Conservation (phyloP, 106 monocot genomes). For the Ottelia alismoides region DNA sequence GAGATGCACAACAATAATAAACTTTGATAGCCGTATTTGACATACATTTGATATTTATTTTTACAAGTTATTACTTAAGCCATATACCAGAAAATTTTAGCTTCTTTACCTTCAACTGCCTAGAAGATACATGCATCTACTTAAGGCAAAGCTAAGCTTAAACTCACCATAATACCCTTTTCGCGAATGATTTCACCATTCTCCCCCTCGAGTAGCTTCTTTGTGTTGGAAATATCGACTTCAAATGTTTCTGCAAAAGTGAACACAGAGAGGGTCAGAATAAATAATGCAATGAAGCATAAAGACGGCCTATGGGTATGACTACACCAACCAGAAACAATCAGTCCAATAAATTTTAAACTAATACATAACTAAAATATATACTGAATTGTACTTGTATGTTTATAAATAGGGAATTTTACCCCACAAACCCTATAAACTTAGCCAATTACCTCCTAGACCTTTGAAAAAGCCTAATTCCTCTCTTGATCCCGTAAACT, state of each 20-base stretch:
- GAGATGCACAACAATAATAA: too few species aligned
- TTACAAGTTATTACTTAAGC: background rate
- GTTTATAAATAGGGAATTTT: too few species aligned
- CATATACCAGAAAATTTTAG: background rate
- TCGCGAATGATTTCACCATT: slow-evolving; percentile 61
- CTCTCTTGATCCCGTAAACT: too few species aligned
- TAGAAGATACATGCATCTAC: background rate
- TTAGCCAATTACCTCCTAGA: too few species aligned
- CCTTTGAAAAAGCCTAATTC: too few species aligned
- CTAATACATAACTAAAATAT: too few species aligned
- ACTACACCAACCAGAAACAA: background rate
- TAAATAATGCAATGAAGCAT: background rate
- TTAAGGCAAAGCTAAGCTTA: background rate
- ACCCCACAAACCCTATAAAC: too few species aligned
- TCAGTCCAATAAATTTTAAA: too few species aligned
- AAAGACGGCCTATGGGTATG: background rate
- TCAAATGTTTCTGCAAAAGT: slow-evolving; percentile 86
- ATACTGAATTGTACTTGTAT: background rate
- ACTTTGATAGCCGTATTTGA: background rate
- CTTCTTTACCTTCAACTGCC: too few species aligned
- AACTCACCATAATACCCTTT: slow-evolving; percentile 71
- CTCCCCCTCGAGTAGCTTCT: slow-evolving; percentile 75
- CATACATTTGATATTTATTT: background rate
- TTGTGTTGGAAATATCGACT: slow-evolving; percentile 90
- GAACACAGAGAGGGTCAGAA: background rate